A percentile compares a stretch with the other conserved stretches of the same genome.
Conservation (phyloP, 2,329 filamentous ascomycete genomes). For the Fusarium clavum region DNA sequence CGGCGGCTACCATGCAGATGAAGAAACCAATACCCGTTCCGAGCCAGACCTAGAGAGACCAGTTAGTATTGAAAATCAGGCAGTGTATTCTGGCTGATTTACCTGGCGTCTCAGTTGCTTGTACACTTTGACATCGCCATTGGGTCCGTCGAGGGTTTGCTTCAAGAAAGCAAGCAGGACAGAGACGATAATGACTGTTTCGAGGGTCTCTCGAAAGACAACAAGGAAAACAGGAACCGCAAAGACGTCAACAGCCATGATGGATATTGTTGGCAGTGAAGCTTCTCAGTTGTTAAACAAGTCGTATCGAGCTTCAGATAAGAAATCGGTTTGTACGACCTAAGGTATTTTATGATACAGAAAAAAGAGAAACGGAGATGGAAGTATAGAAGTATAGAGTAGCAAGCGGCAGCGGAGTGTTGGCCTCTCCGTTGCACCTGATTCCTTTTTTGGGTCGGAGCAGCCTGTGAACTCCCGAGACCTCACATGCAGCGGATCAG, state of each 20-base stretch:
- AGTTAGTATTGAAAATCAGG: not conserved
- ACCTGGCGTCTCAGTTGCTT: constrained; percentile 77
- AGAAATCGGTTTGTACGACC: not conserved
- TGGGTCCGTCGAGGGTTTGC: constrained; percentile 76
- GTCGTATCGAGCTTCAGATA: not conserved
- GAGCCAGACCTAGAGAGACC: constrained; percentile 63
- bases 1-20: constrained; percentile 74
- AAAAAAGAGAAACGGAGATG: not conserved
- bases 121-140: constrained; percentile 70
- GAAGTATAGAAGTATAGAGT: not conserved
- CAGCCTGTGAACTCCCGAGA: constrained; percentile 2
- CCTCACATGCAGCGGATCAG: constrained; percentile 27
- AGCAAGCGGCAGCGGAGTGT: constrained; percentile 13
- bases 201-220: constrained; percentile 85
- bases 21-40: constrained; percentile 72
- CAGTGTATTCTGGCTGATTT: not conserved
- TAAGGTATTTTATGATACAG: not conserved
- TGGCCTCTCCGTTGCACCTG: constrained; percentile 21
- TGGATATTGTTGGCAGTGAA: constrained; percentile 18
- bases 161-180: constrained; percentile 89
- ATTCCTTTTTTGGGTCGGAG: constrained; percentile 21
- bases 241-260: constrained; percentile 76
- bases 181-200: constrained; percentile 86
- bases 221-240: constrained; percentile 89
- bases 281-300: not conserved